Conservation (phyloP, 441 rosid species). For the Adansonia madagascariensis region DNA sequence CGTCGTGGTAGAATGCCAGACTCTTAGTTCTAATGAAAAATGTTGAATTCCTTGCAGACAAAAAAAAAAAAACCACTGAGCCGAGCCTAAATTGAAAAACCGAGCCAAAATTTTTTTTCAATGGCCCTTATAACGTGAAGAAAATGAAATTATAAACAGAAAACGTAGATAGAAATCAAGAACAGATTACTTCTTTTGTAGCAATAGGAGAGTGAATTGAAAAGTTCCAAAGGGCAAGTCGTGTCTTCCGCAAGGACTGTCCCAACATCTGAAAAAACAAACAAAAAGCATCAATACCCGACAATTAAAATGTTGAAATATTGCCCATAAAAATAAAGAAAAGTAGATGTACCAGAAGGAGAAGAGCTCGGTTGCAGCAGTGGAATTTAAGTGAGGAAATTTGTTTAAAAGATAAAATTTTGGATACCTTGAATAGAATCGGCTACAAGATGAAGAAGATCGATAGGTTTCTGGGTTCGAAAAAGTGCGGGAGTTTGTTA, state of each 20-base stretch:
- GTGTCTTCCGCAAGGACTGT: constrained; percentile 11
- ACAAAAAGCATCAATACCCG: neutral
- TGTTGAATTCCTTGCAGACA: neutral
- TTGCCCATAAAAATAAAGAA: neutral
- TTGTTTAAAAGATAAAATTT: neutral
- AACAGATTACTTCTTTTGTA: neutral
- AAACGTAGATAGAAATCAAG: neutral
- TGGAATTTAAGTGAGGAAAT: neutral
- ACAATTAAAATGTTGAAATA: neutral
- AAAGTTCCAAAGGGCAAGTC: constrained; percentile 2
- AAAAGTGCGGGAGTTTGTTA: neutral
- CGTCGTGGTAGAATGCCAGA: neutral
- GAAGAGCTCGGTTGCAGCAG: neutral
- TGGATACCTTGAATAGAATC: neutral
- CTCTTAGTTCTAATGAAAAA: neutral
- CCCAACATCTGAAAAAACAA: constrained; percentile 21
- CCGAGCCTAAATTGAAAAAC: neutral
- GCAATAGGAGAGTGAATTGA: neutral
- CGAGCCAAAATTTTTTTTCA: neutral
- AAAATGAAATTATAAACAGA: neutral
- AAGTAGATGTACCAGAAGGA: neutral
- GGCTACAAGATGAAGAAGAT: neutral
- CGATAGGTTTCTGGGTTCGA: neutral
- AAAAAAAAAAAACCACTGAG: neutral
- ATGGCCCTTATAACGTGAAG: neutral